Evolutionary conservation across 2,329 filamentous ascomycete species (phyloP).

Genomic region (Lachnellula hyalina): DNA sequence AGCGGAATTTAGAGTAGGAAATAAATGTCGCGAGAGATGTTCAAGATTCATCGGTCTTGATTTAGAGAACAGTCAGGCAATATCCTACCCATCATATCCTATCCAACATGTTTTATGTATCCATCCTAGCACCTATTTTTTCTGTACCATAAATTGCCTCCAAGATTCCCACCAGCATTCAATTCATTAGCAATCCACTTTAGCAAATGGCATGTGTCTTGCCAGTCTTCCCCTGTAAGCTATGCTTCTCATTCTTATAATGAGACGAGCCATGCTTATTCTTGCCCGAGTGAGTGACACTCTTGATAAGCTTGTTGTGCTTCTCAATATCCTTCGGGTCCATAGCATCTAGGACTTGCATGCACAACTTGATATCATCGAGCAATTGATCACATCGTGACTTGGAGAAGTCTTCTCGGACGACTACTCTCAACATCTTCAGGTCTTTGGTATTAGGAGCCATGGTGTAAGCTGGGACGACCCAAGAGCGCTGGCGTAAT

Average conservation of each 20-base stretch:
- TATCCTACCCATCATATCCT: too few species aligned
- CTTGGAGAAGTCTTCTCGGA: conserved; percentile 86
- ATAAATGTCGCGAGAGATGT: too few species aligned
- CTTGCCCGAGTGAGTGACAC: conserved; percentile 38
- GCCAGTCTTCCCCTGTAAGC: conserved; percentile 80
- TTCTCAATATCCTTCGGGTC: conserved; percentile 65
- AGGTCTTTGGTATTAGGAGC: conserved; percentile 77
- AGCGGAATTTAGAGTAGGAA: too few species aligned
- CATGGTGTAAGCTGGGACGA: conserved; percentile 96
- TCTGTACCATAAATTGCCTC: too few species aligned
- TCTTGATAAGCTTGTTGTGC: conserved; percentile 60
- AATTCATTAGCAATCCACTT: background rate
- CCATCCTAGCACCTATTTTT: too few species aligned
- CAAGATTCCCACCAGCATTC: background rate
- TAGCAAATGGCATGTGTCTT: conserved; percentile 87
- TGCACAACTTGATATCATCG: conserved; percentile 70
- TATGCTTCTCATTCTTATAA: conserved; percentile 68
- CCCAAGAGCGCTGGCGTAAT: conserved; percentile 82
- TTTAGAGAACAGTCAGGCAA: too few species aligned
- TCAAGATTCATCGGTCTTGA: too few species aligned
- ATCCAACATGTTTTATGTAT: too few species aligned
- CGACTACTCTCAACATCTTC: conserved; percentile 89
- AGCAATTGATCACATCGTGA: conserved; percentile 76
- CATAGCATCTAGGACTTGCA: conserved; percentile 66
- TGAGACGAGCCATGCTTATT: conserved; percentile 27